These are phyloP conservation scores for Calonectria leucothoes DNA, from an alignment of 2,329 filamentous ascomycete genomes.

Conservation along the genomic window DNA sequence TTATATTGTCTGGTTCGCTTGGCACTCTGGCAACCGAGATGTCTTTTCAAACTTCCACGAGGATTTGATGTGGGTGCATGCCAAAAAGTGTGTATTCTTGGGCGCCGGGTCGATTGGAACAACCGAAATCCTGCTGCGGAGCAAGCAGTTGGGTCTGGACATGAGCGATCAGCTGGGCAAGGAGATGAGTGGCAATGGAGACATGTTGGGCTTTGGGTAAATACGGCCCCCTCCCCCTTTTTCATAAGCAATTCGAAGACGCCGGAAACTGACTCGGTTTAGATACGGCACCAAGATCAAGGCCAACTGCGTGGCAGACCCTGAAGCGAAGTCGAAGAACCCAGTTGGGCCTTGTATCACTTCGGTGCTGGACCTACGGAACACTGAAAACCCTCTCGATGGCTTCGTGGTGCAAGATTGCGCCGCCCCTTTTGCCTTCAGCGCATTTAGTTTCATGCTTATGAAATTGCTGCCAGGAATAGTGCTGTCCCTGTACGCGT, in stretches of 20 bases:
- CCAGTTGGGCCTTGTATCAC: slow-evolving; percentile 73
- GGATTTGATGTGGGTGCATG: slow-evolving; percentile 76
- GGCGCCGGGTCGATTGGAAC: slow-evolving; percentile 74
- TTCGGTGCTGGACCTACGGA: slow-evolving; percentile 71
- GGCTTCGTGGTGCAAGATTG: slow-evolving; percentile 75
- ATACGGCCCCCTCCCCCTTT: slow-evolving; percentile 30
- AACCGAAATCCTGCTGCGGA: slow-evolving; percentile 73
- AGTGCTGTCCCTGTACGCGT: slow-evolving; percentile 49
- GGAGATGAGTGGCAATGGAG: slow-evolving; percentile 74
- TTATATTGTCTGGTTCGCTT: slow-evolving; percentile 73
- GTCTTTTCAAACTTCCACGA: not conserved
- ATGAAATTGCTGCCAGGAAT: slow-evolving; percentile 55
- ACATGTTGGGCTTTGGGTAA: slow-evolving; percentile 72
- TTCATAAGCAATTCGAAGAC: not conserved
- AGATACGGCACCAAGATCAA: slow-evolving; percentile 70
- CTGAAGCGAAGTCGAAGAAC: slow-evolving; percentile 60
- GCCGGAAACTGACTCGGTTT: not conserved
- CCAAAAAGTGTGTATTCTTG: slow-evolving; percentile 73
- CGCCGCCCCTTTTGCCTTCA: slow-evolving; percentile 67
- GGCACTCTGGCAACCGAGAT: slow-evolving; percentile 54
- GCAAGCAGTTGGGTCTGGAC: slow-evolving; percentile 66
- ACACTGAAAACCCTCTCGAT: slow-evolving; percentile 65
- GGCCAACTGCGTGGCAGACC: slow-evolving; percentile 67
- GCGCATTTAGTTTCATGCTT: slow-evolving; percentile 66
- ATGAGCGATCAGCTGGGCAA: slow-evolving; percentile 69